Base-by-base conservation (phyloP, 352 stramenopile genomes). In the Elongisporangium anandrum region DNA sequence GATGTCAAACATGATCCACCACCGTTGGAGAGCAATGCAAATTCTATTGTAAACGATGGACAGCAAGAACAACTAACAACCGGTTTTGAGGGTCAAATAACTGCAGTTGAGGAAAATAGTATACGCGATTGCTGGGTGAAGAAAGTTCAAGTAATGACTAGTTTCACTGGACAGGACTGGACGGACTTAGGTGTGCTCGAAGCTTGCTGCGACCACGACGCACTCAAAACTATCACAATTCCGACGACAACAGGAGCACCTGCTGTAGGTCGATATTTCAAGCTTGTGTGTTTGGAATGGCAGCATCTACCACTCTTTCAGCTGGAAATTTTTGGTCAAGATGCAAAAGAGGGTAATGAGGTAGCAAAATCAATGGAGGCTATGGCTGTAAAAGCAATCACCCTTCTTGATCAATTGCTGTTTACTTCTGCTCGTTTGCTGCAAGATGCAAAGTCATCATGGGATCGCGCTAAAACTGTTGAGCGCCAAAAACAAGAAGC, bases 401-500 rank as follows among this genome's bases (percentile, higher is more conserved):
- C 53, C 4, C 56, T 92, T 13, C 59, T 95, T 4, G 63, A 79
- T 17, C 71, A 90, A 19, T 57, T 95, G 21, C 74, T 77, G 2
- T 65, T 60, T n/a, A 78, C 80, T 2, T 72, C 73, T 0, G 61
- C 64, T 13, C 45, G 91, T n/a, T 69, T 93, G 0, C 51, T 88
- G 6, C 80, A 92, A 21, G 81, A 92, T 53, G 81, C 85, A 20
- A 77, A 79, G n/a, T 54, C 73, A 17, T 74, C 75, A n/a, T 92
- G 82, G 73, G 79, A 92, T 17, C 81, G 79, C 38, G 81, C 81
- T 0, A 95, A 92, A 56, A 72, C 82, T 50, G 77, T 68, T 3
- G 81, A 95, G 45, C 77, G 79, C 29, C 83, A 91, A 56, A 95
- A 92, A 56, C 81, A 92, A 52, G 80, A 88, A 52, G 80, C 92